Evolutionary conservation across 2,329 filamentous ascomycete genomes (phyloP).

Genomic region (Verticillium zaregamsianum): DNA sequence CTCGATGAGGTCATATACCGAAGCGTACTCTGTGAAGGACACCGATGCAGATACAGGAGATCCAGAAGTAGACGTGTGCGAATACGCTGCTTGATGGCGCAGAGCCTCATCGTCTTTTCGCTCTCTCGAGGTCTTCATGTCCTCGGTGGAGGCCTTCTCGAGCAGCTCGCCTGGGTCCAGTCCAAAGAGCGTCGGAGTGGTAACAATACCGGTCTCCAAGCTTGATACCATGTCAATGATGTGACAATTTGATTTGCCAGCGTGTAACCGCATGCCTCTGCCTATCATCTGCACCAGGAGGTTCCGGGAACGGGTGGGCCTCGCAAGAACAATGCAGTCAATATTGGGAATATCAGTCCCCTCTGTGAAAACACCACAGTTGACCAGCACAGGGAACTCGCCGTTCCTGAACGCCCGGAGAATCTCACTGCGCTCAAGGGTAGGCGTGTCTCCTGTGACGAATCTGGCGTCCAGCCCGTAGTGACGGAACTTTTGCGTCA

Average conservation of each 20-base stretch:
- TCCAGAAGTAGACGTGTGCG: neutral
- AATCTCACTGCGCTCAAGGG: constrained; percentile 61
- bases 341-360: constrained; percentile 97
- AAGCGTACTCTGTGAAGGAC: constrained; percentile 86
- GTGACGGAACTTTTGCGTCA: constrained; percentile 72
- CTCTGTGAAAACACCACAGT: constrained; percentile 95
- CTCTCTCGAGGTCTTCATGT: constrained; percentile 53
- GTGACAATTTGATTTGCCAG: constrained; percentile 83
- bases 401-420: constrained; percentile 72
- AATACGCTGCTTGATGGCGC: constrained; percentile 16
- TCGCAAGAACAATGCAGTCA: constrained; percentile 83
- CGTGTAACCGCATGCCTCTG: constrained; percentile 78
- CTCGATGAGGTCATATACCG: constrained; percentile 82
- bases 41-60: constrained; percentile 39
- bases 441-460: constrained; percentile 78
- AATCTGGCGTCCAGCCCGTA: constrained; percentile 79
- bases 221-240: constrained; percentile 94
- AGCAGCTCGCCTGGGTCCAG: constrained; percentile 80
- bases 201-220: constrained; percentile 78
- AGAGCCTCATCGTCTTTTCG: constrained; percentile 40
- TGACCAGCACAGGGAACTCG: constrained; percentile 82
- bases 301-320: constrained; percentile 90
- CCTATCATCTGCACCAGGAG: constrained; percentile 97
- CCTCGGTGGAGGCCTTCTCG: constrained; percentile 57
- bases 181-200: constrained; percentile 88